Base-by-base conservation (phyloP, 2,329 filamentous ascomycete species). In the Aureobasidium sp. region DNA sequence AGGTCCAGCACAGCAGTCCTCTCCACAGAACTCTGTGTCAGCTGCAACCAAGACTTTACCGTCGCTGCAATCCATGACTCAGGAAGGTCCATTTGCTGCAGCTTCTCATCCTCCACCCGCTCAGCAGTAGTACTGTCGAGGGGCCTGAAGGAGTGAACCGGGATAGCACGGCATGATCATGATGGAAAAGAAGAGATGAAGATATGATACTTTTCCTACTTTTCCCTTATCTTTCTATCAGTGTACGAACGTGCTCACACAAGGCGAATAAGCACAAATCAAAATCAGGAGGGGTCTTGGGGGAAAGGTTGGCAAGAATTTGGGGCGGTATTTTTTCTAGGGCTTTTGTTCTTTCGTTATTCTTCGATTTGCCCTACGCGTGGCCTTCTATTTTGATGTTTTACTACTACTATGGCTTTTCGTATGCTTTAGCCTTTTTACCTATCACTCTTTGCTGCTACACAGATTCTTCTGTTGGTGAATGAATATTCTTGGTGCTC, bases 51-150 rank as follows among this genome's bases (percentile, higher is more conserved):
- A 58, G 23, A 48, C 29, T 23, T 34, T 60, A 23, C 57, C 57
- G 26, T 32, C 57, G 17, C 23, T 60, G 36, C 57, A 51, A n/a
- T 60, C 57, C 5, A 50, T 60, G 57, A 60, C 57, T 6, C 57
- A 60, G 13, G 46, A 34, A 17, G 44, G 32, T 8, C 57, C 57
- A 6, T 60, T 60, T 42, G 44, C 57, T 32, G 23, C 55, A 34
- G 17, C 27, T n/a, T n/a, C 53, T 32, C 39, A 46, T 26, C 53
- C 53, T 17, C 51, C 51, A 41, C 8, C 51, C 3, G 6, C 51
- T 55, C 51, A 55, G 10, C 36, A 41, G 51, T 55, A 55, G 51
- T 42, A 55, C 13, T n/a, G 51, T n/a, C 20, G 36, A 52, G 13
- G 37, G 36, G 17, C 29, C 17, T 55, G 23, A 42, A 42, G 17